Conservation (phyloP, 1,139 yeast genomes). For the Yamadazyma atmosphaerica region DNA sequence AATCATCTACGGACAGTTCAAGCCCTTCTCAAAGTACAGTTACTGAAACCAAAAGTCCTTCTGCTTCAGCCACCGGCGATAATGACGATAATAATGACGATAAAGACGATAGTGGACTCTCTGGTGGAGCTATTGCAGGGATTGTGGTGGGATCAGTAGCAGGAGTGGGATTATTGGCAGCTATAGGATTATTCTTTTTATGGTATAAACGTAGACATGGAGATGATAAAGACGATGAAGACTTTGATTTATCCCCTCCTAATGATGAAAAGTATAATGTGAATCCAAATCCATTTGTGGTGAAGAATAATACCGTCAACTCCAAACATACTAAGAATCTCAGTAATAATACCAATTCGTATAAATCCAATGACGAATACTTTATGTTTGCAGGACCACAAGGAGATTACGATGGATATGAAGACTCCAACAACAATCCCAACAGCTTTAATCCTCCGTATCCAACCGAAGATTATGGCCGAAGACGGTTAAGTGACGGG, state of each 20-base stretch:
- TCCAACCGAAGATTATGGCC: slow-evolving; percentile 36
- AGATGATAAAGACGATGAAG: slow-evolving; percentile 38
- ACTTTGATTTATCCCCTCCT: slow-evolving; percentile 32
- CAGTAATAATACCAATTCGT: slow-evolving; percentile 24
- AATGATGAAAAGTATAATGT: slow-evolving; percentile 16
- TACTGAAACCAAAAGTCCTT: slow-evolving; percentile 19
- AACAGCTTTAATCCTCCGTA: slow-evolving; percentile 14
- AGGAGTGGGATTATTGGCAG: slow-evolving; percentile 45
- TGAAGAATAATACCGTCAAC: slow-evolving; percentile 16
- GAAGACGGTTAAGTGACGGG: slow-evolving; percentile 63
- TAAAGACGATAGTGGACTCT: slow-evolving; percentile 22
- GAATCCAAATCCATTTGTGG: slow-evolving; percentile 24
- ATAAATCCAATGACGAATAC: slow-evolving; percentile 27
- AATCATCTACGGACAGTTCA: neutral
- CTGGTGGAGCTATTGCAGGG: slow-evolving; percentile 75
- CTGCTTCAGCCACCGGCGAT: slow-evolving; percentile 10
- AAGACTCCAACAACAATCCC: neutral
- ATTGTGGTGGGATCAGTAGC: slow-evolving; percentile 63
- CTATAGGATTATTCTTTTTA: slow-evolving; percentile 41
- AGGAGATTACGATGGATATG: slow-evolving; percentile 8
- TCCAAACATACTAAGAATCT: slow-evolving; percentile 17
- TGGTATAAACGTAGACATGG: slow-evolving; percentile 37
- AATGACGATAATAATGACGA: slow-evolving; percentile 7
- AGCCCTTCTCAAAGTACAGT: slow-evolving; percentile 23
- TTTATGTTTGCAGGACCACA: slow-evolving; percentile 21